Percentiles rank a stretch among this genome's conserved stretches.
These are phyloP conservation scores for Martensiomyces pterosporus DNA, from an alignment of 192 early-diverging fungal genomes.

Conservation along the genomic window DNA sequence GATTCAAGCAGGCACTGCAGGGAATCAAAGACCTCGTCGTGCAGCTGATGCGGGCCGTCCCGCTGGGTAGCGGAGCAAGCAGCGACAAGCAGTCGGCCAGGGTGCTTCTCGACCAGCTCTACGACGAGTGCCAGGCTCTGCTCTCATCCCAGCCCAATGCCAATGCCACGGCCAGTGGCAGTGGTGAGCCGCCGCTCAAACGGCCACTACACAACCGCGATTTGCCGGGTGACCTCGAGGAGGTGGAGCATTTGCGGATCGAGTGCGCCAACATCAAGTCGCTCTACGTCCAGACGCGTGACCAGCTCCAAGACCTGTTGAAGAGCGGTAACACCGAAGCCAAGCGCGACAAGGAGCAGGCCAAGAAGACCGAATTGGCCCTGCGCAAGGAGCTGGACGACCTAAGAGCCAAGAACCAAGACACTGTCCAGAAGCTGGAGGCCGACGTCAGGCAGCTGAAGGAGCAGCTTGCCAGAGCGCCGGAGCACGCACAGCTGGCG, in stretches of 20 bases:
- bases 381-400: slow-evolving; percentile 14
- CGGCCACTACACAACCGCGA: not conserved
- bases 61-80: too few relatives aligned
- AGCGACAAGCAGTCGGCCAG: too few relatives aligned
- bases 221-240: not conserved
- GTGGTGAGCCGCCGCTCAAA: too few relatives aligned
- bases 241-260: slow-evolving; percentile 23
- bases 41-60: too few relatives aligned
- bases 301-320: slow-evolving; percentile 44
- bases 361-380: slow-evolving; percentile 5
- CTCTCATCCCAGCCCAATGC: too few relatives aligned
- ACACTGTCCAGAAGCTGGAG: not conserved
- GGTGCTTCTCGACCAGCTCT: too few relatives aligned
- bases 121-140: too few relatives aligned
- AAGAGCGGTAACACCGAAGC: slow-evolving; percentile 19
- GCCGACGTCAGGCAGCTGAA: slow-evolving; percentile 3
- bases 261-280: slow-evolving; percentile 45
- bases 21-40: too few relatives aligned
- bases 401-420: not conserved
- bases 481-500: slow-evolving; percentile 5
- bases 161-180: too few relatives aligned
- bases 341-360: slow-evolving; percentile 9
- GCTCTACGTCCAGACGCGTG: slow-evolving; percentile 45
- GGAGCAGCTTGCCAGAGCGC: slow-evolving; percentile 2
- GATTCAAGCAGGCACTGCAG: too few relatives aligned